Conservation (phyloP, 257 asterid species). For the Primulina huaijiensis region DNA sequence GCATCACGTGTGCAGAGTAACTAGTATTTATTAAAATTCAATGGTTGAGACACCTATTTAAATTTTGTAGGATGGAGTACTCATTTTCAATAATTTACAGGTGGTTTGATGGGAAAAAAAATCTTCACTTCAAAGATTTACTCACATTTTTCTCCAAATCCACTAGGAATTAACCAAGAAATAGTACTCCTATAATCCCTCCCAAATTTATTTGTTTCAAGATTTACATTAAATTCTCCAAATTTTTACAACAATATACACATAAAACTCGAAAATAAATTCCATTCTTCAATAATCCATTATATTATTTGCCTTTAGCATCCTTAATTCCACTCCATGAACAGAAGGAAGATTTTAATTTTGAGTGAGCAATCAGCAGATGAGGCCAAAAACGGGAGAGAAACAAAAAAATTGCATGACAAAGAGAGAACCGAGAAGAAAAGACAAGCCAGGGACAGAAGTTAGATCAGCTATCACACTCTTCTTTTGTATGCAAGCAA, state of each 20-base stretch:
- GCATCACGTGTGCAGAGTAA: too few species aligned
- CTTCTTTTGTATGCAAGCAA: constrained; percentile 19
- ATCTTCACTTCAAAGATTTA: too few species aligned
- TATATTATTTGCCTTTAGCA: not conserved
- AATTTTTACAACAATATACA: not conserved
- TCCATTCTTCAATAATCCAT: not conserved
- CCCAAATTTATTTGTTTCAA: too few species aligned
- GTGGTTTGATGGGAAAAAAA: too few species aligned
- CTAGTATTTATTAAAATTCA: too few species aligned
- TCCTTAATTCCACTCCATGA: not conserved
- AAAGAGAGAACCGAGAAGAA: constrained; percentile 12
- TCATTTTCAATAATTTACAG: too few species aligned
- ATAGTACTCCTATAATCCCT: not conserved
- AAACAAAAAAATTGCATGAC: constrained; percentile 21
- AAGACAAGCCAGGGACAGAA: constrained; percentile 30
- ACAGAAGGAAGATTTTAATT: not conserved
- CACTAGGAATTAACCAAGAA: not conserved
- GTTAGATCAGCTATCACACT: constrained; percentile 41
- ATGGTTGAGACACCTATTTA: too few species aligned
- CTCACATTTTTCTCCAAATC: not conserved
- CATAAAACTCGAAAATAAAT: not conserved
- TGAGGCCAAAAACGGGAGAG: not conserved
- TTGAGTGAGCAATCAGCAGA: not conserved
- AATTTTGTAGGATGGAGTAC: too few species aligned
- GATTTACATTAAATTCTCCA: not conserved